These are phyloP conservation scores for Knoxia roxburghii DNA, from an alignment of 257 asterid species.

Conservation along the genomic window DNA sequence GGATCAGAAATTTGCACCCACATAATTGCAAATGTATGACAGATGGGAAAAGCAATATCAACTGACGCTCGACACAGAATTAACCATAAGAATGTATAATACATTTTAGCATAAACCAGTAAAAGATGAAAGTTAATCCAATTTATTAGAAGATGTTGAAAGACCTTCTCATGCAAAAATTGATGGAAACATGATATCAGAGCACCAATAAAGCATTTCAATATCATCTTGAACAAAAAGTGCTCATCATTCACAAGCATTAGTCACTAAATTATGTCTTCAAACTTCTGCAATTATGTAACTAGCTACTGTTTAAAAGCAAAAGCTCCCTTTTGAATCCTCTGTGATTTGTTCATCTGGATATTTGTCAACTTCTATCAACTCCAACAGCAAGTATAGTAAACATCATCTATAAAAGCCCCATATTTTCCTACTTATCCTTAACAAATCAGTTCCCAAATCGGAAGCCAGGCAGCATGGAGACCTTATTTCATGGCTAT, in stretches of 20 bases:
- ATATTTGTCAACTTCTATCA: background rate
- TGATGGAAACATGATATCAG: background rate
- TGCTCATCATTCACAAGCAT: too few species aligned
- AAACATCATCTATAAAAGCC: background rate
- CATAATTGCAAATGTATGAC: background rate
- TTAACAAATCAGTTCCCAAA: background rate
- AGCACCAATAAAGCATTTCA: too few species aligned
- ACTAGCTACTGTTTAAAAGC: background rate
- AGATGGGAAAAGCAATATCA: background rate
- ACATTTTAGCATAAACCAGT: background rate
- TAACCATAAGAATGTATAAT: background rate
- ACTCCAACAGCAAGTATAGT: background rate
- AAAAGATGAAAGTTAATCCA: background rate
- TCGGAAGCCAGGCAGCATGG: background rate
- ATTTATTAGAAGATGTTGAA: background rate
- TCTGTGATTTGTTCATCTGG: background rate
- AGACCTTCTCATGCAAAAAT: background rate
- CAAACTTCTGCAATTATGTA: background rate
- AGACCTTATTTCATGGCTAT: background rate
- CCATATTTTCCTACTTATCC: background rate
- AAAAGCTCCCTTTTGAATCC: background rate
- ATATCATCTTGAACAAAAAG: background rate
- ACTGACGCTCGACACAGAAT: background rate
- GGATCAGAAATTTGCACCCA: slow-evolving; percentile 7
- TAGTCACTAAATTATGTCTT: background rate